Base-by-base conservation (phyloP, 2,329 filamentous ascomycete species). In the Arachnomyces sp. region DNA sequence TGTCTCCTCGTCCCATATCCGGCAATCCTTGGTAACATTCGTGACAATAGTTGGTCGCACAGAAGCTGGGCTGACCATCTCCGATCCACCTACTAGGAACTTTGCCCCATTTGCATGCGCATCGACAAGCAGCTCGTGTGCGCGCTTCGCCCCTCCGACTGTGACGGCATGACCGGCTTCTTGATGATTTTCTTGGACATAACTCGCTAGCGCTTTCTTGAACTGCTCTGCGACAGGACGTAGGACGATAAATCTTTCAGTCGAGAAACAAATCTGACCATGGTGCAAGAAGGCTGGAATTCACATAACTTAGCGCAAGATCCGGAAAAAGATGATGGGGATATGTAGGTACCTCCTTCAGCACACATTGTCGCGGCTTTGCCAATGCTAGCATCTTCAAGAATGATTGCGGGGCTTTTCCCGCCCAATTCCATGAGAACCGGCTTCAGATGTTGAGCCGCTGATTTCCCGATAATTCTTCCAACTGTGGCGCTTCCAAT, bases 341-440 rank as follows among this genome's bases (percentile, higher is more conserved):
- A 31, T 58, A 49, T 25, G 52, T 37, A 34, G 54, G 55, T 2
- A 57, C 60, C 3, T n/a, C 57, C 60, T 21, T 49, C 48, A 2
- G 51, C 44, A 29, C 53, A 52, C 15, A 54, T 36, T 12, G 47
- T 38, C 1, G 63, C 66, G 0, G 68, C 68, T 35, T 61, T 57
- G 18, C 63, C 59, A 2, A 73, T 48, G 44, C 73, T 61, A 0
- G 69, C 69, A 43, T 73, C 69, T 28, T 61, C 55, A 5, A 68
- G 56, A 0, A 73, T 63, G 4, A 74, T 53, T 2, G 63, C 57
- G 2, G 60, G 60, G 2, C 59, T 61, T 47, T 73, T 73, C 18
- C 71, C 71, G 7, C 71, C 71, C 2, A 73, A 61, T 49, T 74
- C 71, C 35, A 74, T 53, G 7, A 71, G 52, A 2, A 65, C 53